Base-by-base conservation (phyloP, 768 basidiomycete genomes). In the Pulveroboletus sp. region DNA sequence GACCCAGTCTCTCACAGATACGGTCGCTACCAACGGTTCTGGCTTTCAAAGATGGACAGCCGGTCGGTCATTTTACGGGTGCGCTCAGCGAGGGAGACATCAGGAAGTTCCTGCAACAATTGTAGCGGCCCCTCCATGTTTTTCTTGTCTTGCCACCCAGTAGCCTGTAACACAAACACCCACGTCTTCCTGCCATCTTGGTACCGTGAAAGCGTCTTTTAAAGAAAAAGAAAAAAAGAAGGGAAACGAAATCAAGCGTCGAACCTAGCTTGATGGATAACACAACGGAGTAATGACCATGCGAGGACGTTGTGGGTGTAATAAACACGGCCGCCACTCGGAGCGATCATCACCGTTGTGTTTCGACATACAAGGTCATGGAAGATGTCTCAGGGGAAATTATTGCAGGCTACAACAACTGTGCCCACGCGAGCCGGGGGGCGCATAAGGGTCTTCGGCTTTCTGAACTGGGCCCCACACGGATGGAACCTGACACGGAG, bases 401-500 rank as follows among this genome's bases (percentile, higher is more conserved):
- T 61, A 86, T 73, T 85, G 84, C 56, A 86, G 70, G 26, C 73
- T 75, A 71, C 84, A 86, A 52, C 82, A 84, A 44, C 55, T 74
- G 50, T 60, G 61, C 57, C 57, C 73, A n/a, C 77, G 45, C 71
- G 77, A 62, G 49, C 75, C 70, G 65, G 81, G 82, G 47, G 86
- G 88, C 24, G 86, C 86, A 63, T 93, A 98, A 42, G 95, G 95
- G 66, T 99, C 95, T 51, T 95, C 91, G 38, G 82, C 82, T 64
- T 88, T 89, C 56, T 82, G 83, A n/a, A 95, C 85, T 21, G 90
- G 86, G 9, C 96, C 96, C 96, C 96, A 99, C 1, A 99, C 91
- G 17, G 89, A 93, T 24, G 94, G 93, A 43, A 95, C 86, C 88
- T 93, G 62, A 21, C 60, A 27, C 46, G 44, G 55, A 33, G 57